phyloP scores from a whole-genome alignment of 1,284 basidiomycete genomes.

The Boletus smithii region DNA sequence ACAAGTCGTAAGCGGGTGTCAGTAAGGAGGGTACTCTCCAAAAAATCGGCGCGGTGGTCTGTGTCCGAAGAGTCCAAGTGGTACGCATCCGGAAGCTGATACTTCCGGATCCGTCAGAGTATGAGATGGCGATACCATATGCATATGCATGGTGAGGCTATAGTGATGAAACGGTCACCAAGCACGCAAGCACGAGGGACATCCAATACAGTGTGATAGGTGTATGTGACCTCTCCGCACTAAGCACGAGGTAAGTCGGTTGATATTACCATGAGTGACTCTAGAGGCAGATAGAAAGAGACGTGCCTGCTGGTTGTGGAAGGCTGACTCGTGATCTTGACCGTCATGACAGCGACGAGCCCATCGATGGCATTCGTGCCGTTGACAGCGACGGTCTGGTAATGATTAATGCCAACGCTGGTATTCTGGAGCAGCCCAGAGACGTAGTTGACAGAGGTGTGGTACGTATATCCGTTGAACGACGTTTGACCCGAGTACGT shows the following conservation, averaged over 20 bases:
- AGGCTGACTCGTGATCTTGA: slow-evolving; percentile 58
- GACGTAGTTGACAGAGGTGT: slow-evolving; percentile 64
- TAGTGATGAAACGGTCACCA: slow-evolving; percentile 10
- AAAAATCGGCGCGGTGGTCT: neutral
- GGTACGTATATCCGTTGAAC: slow-evolving; percentile 64
- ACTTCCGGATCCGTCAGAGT: too few relatives aligned
- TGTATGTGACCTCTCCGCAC: slow-evolving; percentile 15
- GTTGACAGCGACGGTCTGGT: slow-evolving; percentile 54
- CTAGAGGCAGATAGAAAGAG: neutral
- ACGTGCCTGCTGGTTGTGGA: slow-evolving; percentile 20
- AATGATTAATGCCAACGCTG: slow-evolving; percentile 78
- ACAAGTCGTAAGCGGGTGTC: slow-evolving; percentile 5
- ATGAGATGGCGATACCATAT: too few relatives aligned
- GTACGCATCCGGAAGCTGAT: too few relatives aligned
- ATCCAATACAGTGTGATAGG: slow-evolving; percentile 16
- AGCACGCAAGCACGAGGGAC: slow-evolving; percentile 14
- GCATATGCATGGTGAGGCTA: slow-evolving; percentile 9
- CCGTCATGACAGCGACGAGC: slow-evolving; percentile 77
- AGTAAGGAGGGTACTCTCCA: neutral
- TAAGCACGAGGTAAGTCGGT: slow-evolving; percentile 14
- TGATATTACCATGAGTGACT: neutral
- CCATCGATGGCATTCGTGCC: slow-evolving; percentile 77
- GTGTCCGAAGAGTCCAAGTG: neutral
- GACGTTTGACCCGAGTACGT: slow-evolving; percentile 58
- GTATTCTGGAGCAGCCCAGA: slow-evolving; percentile 67